Percentiles rank a stretch among this genome's conserved stretches.
Conservation (phyloP, 768 basidiomycete genomes). For the Kwoniella newhampshirensis region DNA sequence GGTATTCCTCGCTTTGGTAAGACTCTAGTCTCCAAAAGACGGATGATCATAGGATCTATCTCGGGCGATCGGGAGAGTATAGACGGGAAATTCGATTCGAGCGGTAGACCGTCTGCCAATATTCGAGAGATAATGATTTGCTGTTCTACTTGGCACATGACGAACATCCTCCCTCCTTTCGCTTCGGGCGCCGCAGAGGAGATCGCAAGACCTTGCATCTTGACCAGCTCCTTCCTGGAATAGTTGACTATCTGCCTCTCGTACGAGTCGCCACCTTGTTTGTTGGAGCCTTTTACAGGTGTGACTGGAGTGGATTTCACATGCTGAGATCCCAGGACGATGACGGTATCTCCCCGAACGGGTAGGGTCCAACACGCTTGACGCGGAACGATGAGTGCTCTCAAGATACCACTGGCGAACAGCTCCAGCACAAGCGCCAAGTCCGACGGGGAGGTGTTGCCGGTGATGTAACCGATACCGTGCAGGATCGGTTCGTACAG, state of each 20-base stretch:
- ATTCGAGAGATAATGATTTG: constrained; percentile 78
- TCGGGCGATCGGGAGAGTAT: constrained; percentile 12
- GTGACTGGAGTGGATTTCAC: constrained; percentile 50
- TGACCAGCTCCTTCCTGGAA: constrained; percentile 72
- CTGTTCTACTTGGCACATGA: constrained; percentile 87
- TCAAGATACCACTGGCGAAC: constrained; percentile 74
- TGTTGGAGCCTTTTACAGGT: constrained; percentile 40
- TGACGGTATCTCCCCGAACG: constrained; percentile 72
- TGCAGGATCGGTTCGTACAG: constrained; percentile 73
- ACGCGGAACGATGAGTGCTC: constrained; percentile 75
- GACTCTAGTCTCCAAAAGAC: constrained; percentile 2
- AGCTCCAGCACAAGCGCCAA: constrained; percentile 72
- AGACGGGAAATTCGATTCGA: constrained; percentile 72
- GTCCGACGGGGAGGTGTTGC: constrained; percentile 68
- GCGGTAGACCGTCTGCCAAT: constrained; percentile 79
- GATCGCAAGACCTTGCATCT: constrained; percentile 82
- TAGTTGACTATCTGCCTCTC: constrained; percentile 79
- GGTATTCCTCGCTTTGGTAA: constrained; percentile 31
- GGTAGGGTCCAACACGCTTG: constrained; percentile 90
- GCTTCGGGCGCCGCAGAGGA: constrained; percentile 27
- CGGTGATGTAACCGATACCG: constrained; percentile 84
- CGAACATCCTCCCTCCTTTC: constrained; percentile 62
- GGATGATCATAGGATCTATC: not conserved
- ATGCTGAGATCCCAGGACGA: constrained; percentile 93
- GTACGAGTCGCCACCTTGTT: constrained; percentile 8